Base-by-base conservation (phyloP, 306 rosid genomes). In the Lotus japonicus region DNA sequence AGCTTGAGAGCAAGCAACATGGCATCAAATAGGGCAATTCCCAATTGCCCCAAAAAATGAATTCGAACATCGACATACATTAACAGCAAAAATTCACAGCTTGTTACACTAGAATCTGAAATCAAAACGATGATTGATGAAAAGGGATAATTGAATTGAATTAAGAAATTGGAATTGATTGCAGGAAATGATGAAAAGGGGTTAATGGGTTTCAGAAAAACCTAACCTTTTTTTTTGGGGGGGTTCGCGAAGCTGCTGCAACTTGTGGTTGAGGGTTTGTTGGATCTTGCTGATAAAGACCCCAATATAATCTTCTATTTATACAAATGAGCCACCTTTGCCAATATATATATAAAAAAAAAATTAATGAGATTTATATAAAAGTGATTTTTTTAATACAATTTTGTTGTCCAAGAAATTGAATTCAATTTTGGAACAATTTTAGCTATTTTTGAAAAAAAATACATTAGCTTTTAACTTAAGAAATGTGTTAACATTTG, bases 261-360 rank as follows among this genome's bases (percentile, higher is more conserved):
- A 58, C 38, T 50, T 64, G 64, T 36, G 46, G 58, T 17, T 18
- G 63, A 60, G 41, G 28, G 51, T 42, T 36, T 21, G 81, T 57
- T 66, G 74, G 82, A 78, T 78, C 82, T 78, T 54, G 14, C 10
- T 42, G 66, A 58, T 71, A 65, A 72, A 70, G 65, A 71, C 82
- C 78, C 53, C 74, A 73, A 73, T 53, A 48, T 44, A 63, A 72
- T 78, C 66, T 50, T 42, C 68, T 50, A 0, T 43, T 43, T 49
- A 55, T 35, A 10, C n/a, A 42, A 65, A 31, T 50, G 54, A 58
- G 43, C 26, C 31, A 49, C 51, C 33, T 71, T 39, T 28, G 73
- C 58, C 16, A 14, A 62, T 19, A 59, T 60, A 39, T 39, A 60
- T 26, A 21, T 21, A 21, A 21, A 21, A 21, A 21, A 1, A 21